These are phyloP conservation scores for Dactylis glomerata DNA, from an alignment of 176 grass and related monocot species.

Conservation along the genomic window DNA sequence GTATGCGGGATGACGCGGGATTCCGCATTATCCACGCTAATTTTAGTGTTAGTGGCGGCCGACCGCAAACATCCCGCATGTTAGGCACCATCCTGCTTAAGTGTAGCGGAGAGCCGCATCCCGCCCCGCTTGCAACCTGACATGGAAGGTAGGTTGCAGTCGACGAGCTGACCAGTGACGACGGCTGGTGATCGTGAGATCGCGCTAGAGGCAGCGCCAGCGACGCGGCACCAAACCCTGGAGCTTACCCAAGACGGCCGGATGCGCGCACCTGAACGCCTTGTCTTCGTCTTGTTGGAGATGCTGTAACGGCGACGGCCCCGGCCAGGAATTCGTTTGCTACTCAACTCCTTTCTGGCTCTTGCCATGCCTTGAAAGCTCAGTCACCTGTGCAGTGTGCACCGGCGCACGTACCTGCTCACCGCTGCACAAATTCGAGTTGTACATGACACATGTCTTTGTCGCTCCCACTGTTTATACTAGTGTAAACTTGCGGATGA, in stretches of 20 bases:
- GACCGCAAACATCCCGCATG: too few relatives aligned
- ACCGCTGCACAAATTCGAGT: neutral
- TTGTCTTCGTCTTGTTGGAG: neutral
- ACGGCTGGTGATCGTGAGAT: too few relatives aligned
- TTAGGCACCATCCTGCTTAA: too few relatives aligned
- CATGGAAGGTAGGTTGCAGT: too few relatives aligned
- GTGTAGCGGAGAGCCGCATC: too few relatives aligned
- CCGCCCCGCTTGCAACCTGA: too few relatives aligned
- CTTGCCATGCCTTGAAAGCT: slow-evolving; percentile 25
- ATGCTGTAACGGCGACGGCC: neutral
- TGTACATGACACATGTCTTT: neutral
- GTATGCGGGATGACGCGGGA: too few relatives aligned
- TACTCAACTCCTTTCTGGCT: neutral
- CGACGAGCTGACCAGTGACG: too few relatives aligned
- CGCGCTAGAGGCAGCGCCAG: neutral
- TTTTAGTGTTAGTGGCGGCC: too few relatives aligned
- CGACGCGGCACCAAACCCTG: slow-evolving; percentile 19
- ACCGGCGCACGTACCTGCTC: too few relatives aligned
- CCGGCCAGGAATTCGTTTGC: neutral
- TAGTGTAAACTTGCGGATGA: neutral
- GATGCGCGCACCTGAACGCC: neutral
- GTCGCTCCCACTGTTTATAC: neutral
- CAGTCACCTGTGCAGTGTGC: neutral
- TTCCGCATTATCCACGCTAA: too few relatives aligned
- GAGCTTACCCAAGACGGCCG: neutral